Evolutionary conservation across 2,329 filamentous ascomycete species (phyloP), one percentile per base, ranked within the genome.

Genomic region (Cercospora berteroae): DNA sequence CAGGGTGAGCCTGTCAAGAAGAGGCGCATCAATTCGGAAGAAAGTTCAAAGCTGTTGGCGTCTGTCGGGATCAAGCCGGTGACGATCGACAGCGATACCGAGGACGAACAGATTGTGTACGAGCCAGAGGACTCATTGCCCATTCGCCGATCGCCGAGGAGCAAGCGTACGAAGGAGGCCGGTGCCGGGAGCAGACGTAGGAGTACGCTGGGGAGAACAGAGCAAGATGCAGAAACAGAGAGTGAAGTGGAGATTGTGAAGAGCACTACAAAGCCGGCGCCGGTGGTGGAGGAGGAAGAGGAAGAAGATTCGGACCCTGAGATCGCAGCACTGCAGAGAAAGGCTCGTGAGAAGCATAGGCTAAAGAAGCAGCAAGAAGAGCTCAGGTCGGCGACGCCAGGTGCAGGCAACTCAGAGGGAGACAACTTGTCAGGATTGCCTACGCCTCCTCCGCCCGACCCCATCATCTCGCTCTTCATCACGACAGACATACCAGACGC

Each of bases 381-480:
- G 10, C 65, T 68, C 29, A 50, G 64, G 29, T 60, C 63, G 42
- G 60, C 68, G 36, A 69, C 65, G 25, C 59, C 69, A 25, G 42
- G 64, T 16, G 63, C 25, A 29, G 52, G 20, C 27, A 63, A 31
- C n/a, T 55, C 61, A 6, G 67, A 65, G n/a, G 64, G 9, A 31
- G 69, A 69, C 27, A 60, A 36, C 29, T 25, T 39, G n/a, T 57
- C 39, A 31, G 60, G 60, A 3, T 27, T 50, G 13, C 39, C 72
- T 44, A 70, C 70, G 60, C 69, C 73, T 44, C 71, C 69, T 65
- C 67, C 36, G 4, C 74, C 79, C 18, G 85, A 89, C 68, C 80
- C 84, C 0, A 74, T 85, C 12, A 83, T 92, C 48, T 81, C 86
- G 65, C 86, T 94, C 25, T 81, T 93, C 33, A 87, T 97, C 69